Evolutionary conservation across 202 grass and related monocot species (phyloP).

Genomic region (Eragrostis tef): DNA sequence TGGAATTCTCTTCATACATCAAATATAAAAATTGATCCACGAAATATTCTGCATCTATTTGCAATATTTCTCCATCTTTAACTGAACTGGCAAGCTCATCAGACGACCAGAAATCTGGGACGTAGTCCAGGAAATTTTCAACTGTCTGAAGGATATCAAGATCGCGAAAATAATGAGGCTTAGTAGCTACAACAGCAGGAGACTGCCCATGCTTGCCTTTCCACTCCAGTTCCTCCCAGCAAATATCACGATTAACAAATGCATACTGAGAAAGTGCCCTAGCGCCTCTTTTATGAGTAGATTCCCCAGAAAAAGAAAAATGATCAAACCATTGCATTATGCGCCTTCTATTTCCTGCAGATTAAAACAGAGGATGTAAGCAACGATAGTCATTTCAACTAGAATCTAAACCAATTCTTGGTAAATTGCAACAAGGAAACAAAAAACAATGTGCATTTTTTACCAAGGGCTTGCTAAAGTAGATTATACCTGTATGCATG

Average conservation of each 20-base stretch:
- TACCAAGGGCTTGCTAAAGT: background rate
- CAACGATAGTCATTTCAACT: background rate
- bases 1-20: conserved; percentile 74
- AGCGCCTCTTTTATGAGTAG: conserved; percentile 70
- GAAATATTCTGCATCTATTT: conserved; percentile 77
- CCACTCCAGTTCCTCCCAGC: conserved; percentile 97
- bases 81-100: conserved; percentile 81
- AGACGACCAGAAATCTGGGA: conserved; percentile 86
- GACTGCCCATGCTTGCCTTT: conserved; percentile 88
- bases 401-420: conserved; percentile 21
- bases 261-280: conserved; percentile 81
- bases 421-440: conserved; percentile 9
- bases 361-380: conserved; percentile 32
- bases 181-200: conserved; percentile 87
- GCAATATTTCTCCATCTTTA: conserved; percentile 84
- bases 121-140: conserved; percentile 86
- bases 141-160: conserved; percentile 82
- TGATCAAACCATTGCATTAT: conserved; percentile 86
- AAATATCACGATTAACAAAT: conserved; percentile 81
- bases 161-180: conserved; percentile 88
- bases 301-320: conserved; percentile 74
- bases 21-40: conserved; percentile 64
- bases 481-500: background rate
- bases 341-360: conserved; percentile 63
- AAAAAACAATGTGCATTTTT: conserved; percentile 14